These are phyloP conservation scores for Trichophyton schoenleinii DNA, from an alignment of 2,329 filamentous ascomycete genomes.

Conservation along the genomic window DNA sequence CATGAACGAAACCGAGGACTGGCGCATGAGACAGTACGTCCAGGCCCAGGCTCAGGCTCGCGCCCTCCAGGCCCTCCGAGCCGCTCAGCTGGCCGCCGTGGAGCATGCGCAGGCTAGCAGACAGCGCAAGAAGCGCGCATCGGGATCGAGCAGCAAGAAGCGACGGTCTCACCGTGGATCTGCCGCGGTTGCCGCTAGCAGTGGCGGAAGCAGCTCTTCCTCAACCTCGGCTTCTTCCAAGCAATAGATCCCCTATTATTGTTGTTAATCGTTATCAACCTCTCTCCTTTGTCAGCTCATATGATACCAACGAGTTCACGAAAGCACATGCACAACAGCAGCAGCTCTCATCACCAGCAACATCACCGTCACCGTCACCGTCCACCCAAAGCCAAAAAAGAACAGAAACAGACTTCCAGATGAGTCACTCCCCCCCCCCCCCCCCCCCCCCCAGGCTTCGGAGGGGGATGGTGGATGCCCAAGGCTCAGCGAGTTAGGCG, in stretches of 20 bases:
- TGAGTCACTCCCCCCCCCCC: background rate
- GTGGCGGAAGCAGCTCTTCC: background rate
- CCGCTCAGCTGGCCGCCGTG: constrained; percentile 21
- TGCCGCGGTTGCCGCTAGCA: background rate
- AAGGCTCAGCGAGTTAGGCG: background rate
- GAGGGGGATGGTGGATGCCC: background rate
- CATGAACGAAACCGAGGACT: constrained; percentile 24
- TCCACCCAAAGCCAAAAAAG: background rate
- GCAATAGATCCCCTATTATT: too few relatives aligned
- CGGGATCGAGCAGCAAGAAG: constrained; percentile 11
- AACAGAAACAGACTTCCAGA: background rate
- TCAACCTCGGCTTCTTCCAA: background rate
- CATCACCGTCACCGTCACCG: too few relatives aligned
- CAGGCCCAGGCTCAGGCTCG: constrained; percentile 31
- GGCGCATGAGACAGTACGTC: constrained; percentile 27
- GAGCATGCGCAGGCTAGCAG: constrained; percentile 15
- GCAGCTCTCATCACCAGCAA: background rate
- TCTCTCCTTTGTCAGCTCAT: background rate
- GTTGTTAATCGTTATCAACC: too few relatives aligned
- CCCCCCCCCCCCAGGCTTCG: background rate
- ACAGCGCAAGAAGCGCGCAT: constrained; percentile 16
- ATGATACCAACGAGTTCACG: background rate
- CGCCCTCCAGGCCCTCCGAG: constrained; percentile 28
- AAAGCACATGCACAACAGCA: background rate
- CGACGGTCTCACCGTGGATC: constrained; percentile 13